A percentile compares a stretch with the other conserved stretches of the same genome.
These are phyloP conservation scores for Dorcoceras hygrometricum DNA, from an alignment of 257 asterid species.

Conservation along the genomic window DNA sequence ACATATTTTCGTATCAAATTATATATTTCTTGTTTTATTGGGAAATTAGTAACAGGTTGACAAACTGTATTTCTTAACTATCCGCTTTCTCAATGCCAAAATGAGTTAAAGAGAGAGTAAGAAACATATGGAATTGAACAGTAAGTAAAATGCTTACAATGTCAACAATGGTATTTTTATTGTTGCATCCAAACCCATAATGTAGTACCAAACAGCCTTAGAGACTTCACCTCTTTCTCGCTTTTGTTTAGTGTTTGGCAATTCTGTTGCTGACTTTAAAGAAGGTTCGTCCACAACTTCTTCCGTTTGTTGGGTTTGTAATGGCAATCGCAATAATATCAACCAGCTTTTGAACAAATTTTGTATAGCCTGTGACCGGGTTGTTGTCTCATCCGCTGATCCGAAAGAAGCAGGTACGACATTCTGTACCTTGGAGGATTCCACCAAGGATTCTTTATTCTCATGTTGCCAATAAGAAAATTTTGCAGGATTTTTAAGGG, in stretches of 20 bases:
- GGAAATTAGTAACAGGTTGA: background rate
- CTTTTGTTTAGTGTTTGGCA: constrained; percentile 32
- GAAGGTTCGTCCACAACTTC: constrained; percentile 45
- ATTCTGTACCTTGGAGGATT: constrained; percentile 42
- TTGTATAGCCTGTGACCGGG: constrained; percentile 59
- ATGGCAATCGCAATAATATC: constrained; percentile 51
- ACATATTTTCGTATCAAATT: background rate
- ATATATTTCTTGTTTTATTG: background rate
- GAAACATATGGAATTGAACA: background rate
- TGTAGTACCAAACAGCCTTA: constrained; percentile 55
- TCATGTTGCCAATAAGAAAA: constrained; percentile 67
- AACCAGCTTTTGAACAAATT: constrained; percentile 75
- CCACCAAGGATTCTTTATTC: constrained; percentile 54
- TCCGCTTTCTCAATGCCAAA: background rate
- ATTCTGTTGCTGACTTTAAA: constrained; percentile 39
- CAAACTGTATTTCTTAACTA: background rate
- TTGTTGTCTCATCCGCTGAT: constrained; percentile 44
- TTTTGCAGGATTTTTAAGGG: constrained; percentile 49
- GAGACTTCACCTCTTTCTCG: constrained; percentile 38
- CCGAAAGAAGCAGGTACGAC: constrained; percentile 11
- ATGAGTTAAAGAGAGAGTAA: constrained; percentile 9
- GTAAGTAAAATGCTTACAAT: constrained; percentile 60
- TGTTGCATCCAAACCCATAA: constrained; percentile 64
- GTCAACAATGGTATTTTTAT: constrained; percentile 65
- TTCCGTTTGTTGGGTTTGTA: constrained; percentile 38